Base-by-base conservation (phyloP, 2,329 filamentous ascomycete genomes). In the Clonostachys byssicola region DNA sequence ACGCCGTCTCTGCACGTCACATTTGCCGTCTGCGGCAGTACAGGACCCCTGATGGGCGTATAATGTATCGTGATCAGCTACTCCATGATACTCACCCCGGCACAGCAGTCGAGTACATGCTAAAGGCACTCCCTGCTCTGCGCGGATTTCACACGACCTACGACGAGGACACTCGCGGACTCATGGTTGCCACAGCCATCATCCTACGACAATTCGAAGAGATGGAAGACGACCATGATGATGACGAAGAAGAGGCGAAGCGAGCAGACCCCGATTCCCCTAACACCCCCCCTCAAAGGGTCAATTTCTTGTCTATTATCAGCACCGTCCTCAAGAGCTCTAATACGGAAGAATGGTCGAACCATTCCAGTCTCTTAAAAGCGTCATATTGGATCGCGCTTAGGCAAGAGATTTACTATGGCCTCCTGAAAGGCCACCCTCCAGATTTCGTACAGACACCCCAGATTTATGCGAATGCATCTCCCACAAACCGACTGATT, bases 381-480 rank as follows among this genome's bases (percentile, higher is more conserved):
- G 67, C 67, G 1, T 60, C 66, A 7, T 70, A 70, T 46, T 70
- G 67, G 67, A 69, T 70, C 58, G 67, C 67, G 3, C 56, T 70
- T n/a, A 47, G 67, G 23, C 67, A 70, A 45, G 67, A 70, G 40
- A 67, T 70, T 5, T 70, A 66, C 47, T 64, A 70, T 43, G 68
- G 66, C 0, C 66, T 70, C 36, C 70, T 65, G 3, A 60, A 64
- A 33, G 23, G 23, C 9, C 23, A 30, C 23, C 23, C 23, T 30
- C 23, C 23, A 9, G 23, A 30, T 30, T 30, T 30, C 9, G 23
- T 30, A 30, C 23, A 30, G 23, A 30, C 23, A 10, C 23, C 23
- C 23, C 23, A 30, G 23, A 30, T 30, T 30, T 30, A 30, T 10
- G 23, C 23, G 3, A 30, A 30, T 30, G 23, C 23, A 30, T 30